Evolutionary conservation across 1,139 yeast genomes (phyloP).

Genomic region (Pichia sp.): DNA sequence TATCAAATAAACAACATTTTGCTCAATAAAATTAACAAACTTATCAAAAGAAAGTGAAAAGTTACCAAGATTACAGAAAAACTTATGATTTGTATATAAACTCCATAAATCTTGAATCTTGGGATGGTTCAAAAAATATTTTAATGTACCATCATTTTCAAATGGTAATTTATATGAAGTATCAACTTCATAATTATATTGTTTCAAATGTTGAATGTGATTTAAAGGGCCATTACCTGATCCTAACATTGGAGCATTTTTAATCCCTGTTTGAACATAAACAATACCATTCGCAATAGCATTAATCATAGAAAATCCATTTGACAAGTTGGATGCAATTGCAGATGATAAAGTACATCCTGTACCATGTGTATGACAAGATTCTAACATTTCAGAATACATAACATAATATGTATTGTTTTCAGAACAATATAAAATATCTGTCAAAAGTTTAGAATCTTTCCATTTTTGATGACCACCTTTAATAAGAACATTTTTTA

Average conservation of each 20-base stretch:
- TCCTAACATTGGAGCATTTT: constrained; percentile 26
- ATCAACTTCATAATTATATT: constrained; percentile 4
- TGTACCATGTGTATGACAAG: constrained; percentile 76
- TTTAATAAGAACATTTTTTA: constrained; percentile 14
- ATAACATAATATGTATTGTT: constrained; percentile 38
- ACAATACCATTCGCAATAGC: constrained; percentile 55
- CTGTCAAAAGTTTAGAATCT: constrained; percentile 12
- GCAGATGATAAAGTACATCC: constrained; percentile 87
- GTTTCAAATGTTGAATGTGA: constrained; percentile 33
- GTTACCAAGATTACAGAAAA: constrained; percentile 48
- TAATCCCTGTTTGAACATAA: constrained; percentile 63
- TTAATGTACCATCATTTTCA: constrained; percentile 34
- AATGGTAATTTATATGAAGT: constrained; percentile 28
- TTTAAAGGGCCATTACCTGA: constrained; percentile 63
- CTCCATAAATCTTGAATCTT: constrained; percentile 51
- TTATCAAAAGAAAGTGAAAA: constrained; percentile 44
- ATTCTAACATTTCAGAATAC: constrained; percentile 43
- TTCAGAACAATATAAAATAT: constrained; percentile 47
- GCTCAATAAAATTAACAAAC: constrained; percentile 58
- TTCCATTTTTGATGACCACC: constrained; percentile 19
- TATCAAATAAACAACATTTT: constrained; percentile 65
- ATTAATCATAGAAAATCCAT: constrained; percentile 38
- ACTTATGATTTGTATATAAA: constrained; percentile 54
- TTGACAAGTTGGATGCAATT: constrained; percentile 70
- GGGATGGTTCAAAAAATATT: constrained; percentile 54